Conservation (phyloP, 768 basidiomycete genomes). For the Mycena filopes region DNA sequence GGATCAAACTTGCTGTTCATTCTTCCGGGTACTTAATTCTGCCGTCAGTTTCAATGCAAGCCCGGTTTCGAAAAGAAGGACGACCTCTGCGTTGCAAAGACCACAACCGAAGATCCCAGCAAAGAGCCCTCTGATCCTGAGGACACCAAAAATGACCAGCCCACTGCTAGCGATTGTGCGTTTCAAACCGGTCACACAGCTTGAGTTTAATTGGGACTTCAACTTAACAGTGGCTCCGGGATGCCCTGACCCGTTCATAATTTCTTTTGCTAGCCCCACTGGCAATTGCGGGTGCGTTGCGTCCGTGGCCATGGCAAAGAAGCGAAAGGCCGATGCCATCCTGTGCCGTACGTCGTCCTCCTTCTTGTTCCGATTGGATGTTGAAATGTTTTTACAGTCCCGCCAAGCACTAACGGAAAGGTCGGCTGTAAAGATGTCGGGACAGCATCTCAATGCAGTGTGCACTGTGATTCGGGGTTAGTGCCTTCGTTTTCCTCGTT, state of each 20-base stretch:
- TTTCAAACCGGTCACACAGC: neutral
- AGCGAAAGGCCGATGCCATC: neutral
- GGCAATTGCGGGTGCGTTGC: neutral
- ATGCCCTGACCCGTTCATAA: neutral
- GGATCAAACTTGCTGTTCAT: neutral
- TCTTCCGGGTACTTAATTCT: neutral
- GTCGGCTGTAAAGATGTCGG: neutral
- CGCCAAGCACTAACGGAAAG: neutral
- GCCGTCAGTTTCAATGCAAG: slow-evolving; percentile 1
- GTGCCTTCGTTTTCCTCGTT: too few species aligned
- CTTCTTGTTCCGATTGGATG: too few species aligned
- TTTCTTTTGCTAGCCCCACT: neutral
- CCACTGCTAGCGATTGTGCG: neutral
- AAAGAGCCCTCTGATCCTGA: neutral
- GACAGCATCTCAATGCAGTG: neutral
- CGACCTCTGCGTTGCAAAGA: neutral
- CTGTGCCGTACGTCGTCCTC: neutral
- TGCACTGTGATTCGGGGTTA: neutral
- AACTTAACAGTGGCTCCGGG: neutral
- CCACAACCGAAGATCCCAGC: neutral
- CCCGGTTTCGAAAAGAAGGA: neutral
- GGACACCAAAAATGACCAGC: too few species aligned
- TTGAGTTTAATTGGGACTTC: neutral
- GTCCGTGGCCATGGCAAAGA: neutral
- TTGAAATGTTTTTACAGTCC: neutral